phyloP scores from a whole-genome alignment of 352 stramenopile species.

The Globisporangium spiculum region DNA sequence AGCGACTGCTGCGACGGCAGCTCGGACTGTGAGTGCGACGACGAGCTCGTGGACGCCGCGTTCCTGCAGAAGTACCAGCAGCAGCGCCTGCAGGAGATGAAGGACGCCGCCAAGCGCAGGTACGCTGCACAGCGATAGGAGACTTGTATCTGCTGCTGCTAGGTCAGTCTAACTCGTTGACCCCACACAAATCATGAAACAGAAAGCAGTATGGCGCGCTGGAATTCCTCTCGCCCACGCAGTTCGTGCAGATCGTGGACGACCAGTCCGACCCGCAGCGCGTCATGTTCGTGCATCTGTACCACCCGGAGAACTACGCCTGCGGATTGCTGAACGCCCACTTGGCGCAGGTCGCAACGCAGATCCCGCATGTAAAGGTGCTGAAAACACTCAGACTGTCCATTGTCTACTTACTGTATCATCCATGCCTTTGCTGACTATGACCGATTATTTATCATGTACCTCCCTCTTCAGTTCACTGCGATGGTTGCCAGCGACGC shows the following conservation, averaged over 20 bases:
- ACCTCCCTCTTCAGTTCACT: constrained; percentile 37
- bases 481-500: constrained; percentile 62
- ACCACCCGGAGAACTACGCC: constrained; percentile 68
- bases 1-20: constrained; percentile 17
- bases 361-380: constrained; percentile 69
- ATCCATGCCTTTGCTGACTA: background rate
- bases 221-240: constrained; percentile 48
- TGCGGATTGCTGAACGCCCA: constrained; percentile 69
- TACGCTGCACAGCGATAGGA: background rate
- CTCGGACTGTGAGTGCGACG: constrained; percentile 35
- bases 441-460: background rate
- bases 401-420: background rate
- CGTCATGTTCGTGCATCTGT: constrained; percentile 59
- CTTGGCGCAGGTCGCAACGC: constrained; percentile 46
- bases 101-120: constrained; percentile 30
- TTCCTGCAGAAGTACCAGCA: constrained; percentile 62
- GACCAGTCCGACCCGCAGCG: constrained; percentile 15
- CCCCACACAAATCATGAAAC: background rate
- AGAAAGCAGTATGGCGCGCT: constrained; percentile 52
- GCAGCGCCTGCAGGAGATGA: constrained; percentile 65
- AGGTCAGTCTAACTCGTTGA: too few relatives aligned
- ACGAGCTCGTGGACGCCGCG: constrained; percentile 49
- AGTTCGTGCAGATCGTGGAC: constrained; percentile 56
- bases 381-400: background rate
- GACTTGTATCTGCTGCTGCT: too few relatives aligned